phyloP scores from a whole-genome alignment of 352 stramenopile species.

The Phytophthora brassicae region DNA sequence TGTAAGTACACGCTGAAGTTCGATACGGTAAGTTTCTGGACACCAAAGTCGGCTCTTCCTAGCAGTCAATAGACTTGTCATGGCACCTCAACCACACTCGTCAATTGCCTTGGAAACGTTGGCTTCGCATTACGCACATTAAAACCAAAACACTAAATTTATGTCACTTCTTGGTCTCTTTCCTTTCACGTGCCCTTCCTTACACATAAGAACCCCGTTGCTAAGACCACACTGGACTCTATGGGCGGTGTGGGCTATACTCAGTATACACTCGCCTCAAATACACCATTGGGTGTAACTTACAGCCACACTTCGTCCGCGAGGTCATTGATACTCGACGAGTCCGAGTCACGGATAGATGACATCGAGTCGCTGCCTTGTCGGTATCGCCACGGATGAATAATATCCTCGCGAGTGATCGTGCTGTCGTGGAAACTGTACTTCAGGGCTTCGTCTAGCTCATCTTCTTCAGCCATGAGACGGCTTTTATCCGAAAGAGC shows the following conservation, averaged over 20 bases:
- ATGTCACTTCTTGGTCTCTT: constrained; percentile 18
- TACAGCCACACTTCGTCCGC: constrained; percentile 60
- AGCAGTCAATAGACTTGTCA: too few species aligned
- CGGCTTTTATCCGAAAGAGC: constrained; percentile 21
- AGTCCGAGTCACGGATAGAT: constrained; percentile 57
- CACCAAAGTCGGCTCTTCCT: too few species aligned
- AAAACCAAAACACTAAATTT: constrained; percentile 28
- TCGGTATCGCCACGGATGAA: constrained; percentile 57
- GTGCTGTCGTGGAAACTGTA: constrained; percentile 82
- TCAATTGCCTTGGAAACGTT: background rate
- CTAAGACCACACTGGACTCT: too few species aligned
- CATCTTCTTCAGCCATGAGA: constrained; percentile 35
- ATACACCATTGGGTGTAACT: constrained; percentile 10
- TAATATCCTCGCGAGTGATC: constrained; percentile 52
- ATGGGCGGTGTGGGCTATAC: constrained; percentile 10
- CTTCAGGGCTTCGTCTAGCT: constrained; percentile 53
- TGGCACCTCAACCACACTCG: too few species aligned
- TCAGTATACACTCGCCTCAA: too few species aligned
- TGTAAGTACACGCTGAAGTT: too few species aligned
- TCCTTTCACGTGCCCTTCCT: constrained; percentile 5
- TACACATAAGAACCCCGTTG: too few species aligned
- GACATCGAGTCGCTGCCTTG: constrained; percentile 43
- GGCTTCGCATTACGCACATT: constrained; percentile 14
- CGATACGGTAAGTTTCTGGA: too few species aligned
- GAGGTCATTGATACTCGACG: constrained; percentile 46